Conservation (phyloP, 768 basidiomycete genomes). For the Neoboletus subvelutipes region DNA sequence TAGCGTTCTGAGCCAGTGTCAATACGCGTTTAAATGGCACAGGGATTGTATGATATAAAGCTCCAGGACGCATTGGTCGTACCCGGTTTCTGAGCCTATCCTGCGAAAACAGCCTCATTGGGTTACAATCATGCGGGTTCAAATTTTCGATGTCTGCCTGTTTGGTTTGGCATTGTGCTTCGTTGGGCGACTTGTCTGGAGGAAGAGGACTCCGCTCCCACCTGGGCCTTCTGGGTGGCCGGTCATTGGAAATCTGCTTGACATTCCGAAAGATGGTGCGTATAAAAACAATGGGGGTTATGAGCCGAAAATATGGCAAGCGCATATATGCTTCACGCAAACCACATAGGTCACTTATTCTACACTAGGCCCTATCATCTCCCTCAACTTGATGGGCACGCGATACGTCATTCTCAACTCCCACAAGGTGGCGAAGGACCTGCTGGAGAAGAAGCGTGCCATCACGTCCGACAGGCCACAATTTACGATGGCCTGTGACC, state of each 20-base stretch:
- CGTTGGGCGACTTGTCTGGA: neutral
- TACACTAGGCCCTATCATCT: constrained; percentile 19
- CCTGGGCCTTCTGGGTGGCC: constrained; percentile 28
- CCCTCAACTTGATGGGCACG: constrained; percentile 37
- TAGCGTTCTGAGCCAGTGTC: too few relatives aligned
- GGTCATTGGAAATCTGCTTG: constrained; percentile 52
- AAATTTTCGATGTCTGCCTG: neutral
- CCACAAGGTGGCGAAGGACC: constrained; percentile 30
- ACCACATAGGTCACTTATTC: neutral
- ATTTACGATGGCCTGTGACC: constrained; percentile 22
- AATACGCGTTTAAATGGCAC: too few relatives aligned
- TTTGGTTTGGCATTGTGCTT: constrained; percentile 13
- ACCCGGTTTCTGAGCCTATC: neutral
- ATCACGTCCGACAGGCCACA: constrained; percentile 6
- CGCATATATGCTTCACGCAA: neutral
- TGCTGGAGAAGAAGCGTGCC: constrained; percentile 13
- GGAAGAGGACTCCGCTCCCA: neutral
- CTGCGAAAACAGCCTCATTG: neutral
- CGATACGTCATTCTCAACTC: constrained; percentile 50
- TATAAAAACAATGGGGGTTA: constrained; percentile 49
- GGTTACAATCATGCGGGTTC: neutral
- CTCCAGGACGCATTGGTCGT: neutral
- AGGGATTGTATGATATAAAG: neutral
- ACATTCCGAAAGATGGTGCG: constrained; percentile 49
- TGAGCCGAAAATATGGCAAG: constrained; percentile 45